A percentile compares a stretch with the other conserved stretches of the same genome.
phyloP scores from a whole-genome alignment of 2,329 filamentous ascomycete genomes.

The Grosmannia penicillata region DNA sequence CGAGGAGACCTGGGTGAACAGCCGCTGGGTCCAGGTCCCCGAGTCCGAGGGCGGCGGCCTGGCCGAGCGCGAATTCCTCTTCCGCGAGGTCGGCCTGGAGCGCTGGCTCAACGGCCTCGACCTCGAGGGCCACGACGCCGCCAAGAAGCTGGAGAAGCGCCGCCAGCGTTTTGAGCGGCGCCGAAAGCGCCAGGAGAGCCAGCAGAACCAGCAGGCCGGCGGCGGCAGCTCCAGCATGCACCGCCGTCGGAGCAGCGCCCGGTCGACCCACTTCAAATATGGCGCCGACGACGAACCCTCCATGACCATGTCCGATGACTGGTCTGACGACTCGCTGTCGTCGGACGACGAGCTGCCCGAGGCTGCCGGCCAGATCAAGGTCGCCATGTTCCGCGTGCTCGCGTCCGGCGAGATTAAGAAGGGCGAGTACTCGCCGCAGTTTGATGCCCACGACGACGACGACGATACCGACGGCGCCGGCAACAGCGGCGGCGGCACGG shows the following conservation, averaged over 20 bases:
- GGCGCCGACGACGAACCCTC: slow-evolving; percentile 56
- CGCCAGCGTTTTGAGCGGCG: slow-evolving; percentile 63
- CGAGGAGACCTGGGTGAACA: slow-evolving; percentile 98
- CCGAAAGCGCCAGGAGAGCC: slow-evolving; percentile 46
- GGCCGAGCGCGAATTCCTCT: slow-evolving; percentile 91
- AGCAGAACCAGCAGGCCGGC: slow-evolving; percentile 14
- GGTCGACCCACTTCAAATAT: slow-evolving; percentile 64
- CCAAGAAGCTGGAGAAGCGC: slow-evolving; percentile 79
- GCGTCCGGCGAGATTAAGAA: slow-evolving; percentile 96
- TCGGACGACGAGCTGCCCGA: slow-evolving; percentile 79
- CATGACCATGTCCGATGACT: slow-evolving; percentile 47
- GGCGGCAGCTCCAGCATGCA: slow-evolving; percentile 19
- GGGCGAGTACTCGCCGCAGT: slow-evolving; percentile 94
- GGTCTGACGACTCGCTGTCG: slow-evolving; percentile 51
- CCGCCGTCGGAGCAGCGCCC: slow-evolving; percentile 23
- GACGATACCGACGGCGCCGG: slow-evolving; percentile 43
- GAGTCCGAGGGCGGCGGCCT: slow-evolving; percentile 83
- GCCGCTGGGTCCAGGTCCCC: slow-evolving; percentile 89
- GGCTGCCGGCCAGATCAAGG: slow-evolving; percentile 94
- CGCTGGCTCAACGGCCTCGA: slow-evolving; percentile 94
- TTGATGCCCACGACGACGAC: slow-evolving; percentile 91
- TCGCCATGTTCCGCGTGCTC: slow-evolving; percentile 87
- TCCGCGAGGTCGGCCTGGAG: slow-evolving; percentile 91
- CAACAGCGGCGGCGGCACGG: slow-evolving; percentile 34
- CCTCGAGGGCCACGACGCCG: slow-evolving; percentile 81